These are phyloP conservation scores for Globisporangium iwayamae DNA, from an alignment of 352 stramenopile species.

Conservation along the genomic window DNA sequence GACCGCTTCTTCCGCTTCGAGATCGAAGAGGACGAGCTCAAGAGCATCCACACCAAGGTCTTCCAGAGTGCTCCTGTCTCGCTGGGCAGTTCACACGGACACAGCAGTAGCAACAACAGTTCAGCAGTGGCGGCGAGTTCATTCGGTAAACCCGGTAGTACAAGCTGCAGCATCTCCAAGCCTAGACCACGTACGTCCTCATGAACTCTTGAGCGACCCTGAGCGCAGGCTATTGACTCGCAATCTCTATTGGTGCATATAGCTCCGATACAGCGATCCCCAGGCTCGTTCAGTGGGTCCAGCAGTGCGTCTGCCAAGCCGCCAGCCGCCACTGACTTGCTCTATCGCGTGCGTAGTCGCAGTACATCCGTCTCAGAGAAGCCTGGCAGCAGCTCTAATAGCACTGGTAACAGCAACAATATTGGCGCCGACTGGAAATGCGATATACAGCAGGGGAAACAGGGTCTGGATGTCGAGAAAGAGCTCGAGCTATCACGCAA, in stretches of 20 bases:
- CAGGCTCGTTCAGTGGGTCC: slow-evolving; percentile 26
- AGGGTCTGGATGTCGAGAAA: slow-evolving; percentile 49
- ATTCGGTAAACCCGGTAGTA: neutral
- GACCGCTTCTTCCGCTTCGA: slow-evolving; percentile 92
- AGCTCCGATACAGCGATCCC: slow-evolving; percentile 17
- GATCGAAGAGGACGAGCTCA: slow-evolving; percentile 92
- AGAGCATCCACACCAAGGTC: slow-evolving; percentile 51
- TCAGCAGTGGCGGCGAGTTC: neutral
- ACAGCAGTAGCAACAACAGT: no score
- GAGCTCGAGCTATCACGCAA: slow-evolving; percentile 68
- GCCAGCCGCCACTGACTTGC: slow-evolving; percentile 33
- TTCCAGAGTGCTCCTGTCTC: slow-evolving; percentile 26
- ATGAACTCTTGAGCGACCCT: neutral
- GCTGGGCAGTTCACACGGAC: neutral
- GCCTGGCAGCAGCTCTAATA: neutral
- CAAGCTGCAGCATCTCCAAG: slow-evolving; percentile 13
- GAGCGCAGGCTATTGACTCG: neutral
- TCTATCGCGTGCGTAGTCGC: slow-evolving; percentile 64
- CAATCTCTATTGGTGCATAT: neutral
- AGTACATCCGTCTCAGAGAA: slow-evolving; percentile 15
- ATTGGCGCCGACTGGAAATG: slow-evolving; percentile 39
- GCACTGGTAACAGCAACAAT: neutral
- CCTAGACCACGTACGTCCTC: slow-evolving; percentile 24
- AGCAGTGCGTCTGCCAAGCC: slow-evolving; percentile 8
- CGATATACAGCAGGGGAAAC: slow-evolving; percentile 25